Conservation (phyloP, 2,329 filamentous ascomycete genomes). For the Xylariaceae sp. region DNA sequence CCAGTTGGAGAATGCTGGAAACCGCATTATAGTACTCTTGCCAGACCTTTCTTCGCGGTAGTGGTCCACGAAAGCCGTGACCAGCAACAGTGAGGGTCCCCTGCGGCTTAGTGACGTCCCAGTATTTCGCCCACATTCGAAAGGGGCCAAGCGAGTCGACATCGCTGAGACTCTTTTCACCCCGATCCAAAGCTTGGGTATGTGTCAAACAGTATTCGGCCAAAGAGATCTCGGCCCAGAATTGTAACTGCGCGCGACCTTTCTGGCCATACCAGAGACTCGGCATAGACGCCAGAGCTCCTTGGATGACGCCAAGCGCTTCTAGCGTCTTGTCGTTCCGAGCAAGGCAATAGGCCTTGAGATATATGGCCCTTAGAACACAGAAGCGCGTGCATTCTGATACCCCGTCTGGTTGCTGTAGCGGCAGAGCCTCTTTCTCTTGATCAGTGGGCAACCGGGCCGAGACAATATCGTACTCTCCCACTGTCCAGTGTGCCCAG, state of each 20-base stretch:
- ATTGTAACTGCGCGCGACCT: slow-evolving; percentile 60
- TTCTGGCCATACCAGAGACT: slow-evolving; percentile 46
- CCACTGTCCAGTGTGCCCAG: slow-evolving; percentile 76
- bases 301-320: slow-evolving; percentile 61
- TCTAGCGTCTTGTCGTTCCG: slow-evolving; percentile 47
- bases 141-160: slow-evolving; percentile 52
- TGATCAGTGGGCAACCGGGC: slow-evolving; percentile 60
- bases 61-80: slow-evolving; percentile 52
- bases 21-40: slow-evolving; percentile 76
- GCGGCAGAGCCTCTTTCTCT: slow-evolving; percentile 47
- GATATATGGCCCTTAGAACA: slow-evolving; percentile 70
- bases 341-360: slow-evolving; percentile 62
- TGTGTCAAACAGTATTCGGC: slow-evolving; percentile 69
- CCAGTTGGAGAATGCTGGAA: slow-evolving; percentile 66
- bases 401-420: slow-evolving; percentile 49
- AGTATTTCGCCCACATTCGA: slow-evolving; percentile 66
- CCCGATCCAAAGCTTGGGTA: slow-evolving; percentile 52
- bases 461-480: slow-evolving; percentile 60
- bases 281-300: slow-evolving; percentile 59
- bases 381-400: slow-evolving; percentile 79
- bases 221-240: slow-evolving; percentile 74
- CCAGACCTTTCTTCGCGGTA: slow-evolving; percentile 69
- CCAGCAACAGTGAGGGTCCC: slow-evolving; percentile 46
- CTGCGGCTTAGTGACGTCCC: slow-evolving; percentile 45
- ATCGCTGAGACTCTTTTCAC: slow-evolving; percentile 46